Evolutionary conservation across 78 protist genomes (phyloP).

Genomic region (Trichosphaerium sp.): DNA sequence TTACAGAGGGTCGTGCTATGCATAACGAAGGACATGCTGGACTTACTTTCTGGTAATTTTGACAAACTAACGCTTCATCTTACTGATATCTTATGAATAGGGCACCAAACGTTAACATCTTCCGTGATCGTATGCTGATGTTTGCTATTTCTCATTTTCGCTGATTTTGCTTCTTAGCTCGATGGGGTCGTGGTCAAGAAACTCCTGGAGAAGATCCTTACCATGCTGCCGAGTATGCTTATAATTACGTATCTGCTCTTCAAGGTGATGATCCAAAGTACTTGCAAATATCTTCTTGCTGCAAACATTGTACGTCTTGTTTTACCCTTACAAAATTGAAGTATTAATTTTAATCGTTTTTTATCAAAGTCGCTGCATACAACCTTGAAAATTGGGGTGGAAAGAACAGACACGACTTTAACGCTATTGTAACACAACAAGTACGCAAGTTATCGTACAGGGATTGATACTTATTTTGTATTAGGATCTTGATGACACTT

Average conservation of each 20-base stretch:
- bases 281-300: background rate
- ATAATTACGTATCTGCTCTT: background rate
- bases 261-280: slow-evolving; percentile 14
- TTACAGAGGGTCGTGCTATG: slow-evolving; percentile 50
- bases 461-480: no score
- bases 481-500: slow-evolving; percentile 10
- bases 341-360: background rate
- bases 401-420: slow-evolving; percentile 5
- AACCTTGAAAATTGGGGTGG: slow-evolving; percentile 6
- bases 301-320: slow-evolving; percentile 4
- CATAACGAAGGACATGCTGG: slow-evolving; percentile 18
- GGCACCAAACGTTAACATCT: slow-evolving; percentile 32
- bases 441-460: no score
- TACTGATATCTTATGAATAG: no score
- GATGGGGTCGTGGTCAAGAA: slow-evolving; percentile 60
- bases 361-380: slow-evolving; percentile 7
- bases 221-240: background rate
- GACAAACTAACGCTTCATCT: no score
- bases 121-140: slow-evolving; percentile 37
- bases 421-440: slow-evolving; percentile 9
- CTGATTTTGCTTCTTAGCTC: background rate
- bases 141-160: background rate
- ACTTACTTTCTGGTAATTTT: slow-evolving; percentile 17
- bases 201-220: slow-evolving; percentile 47
- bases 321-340: no score